Evolutionary conservation across 768 basidiomycete genomes (phyloP), one percentile per base, ranked within the genome.

Genomic region (Boletus fagicola): DNA sequence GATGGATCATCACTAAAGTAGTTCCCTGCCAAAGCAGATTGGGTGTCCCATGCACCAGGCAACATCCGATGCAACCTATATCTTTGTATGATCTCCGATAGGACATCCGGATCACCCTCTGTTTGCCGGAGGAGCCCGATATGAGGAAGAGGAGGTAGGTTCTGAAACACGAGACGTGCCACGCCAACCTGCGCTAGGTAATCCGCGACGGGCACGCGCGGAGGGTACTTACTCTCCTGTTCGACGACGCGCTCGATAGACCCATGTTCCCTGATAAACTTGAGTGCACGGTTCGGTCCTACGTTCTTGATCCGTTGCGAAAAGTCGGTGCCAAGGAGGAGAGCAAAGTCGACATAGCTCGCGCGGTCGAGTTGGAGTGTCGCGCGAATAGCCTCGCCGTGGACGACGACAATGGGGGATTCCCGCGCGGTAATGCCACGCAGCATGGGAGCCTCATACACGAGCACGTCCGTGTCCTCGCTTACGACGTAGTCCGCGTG

Each of bases 291-390:
- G 0, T 75, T 66, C 1, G 94, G 93, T 1, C 94, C 94, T 1
- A 96, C 77, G 58, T 87, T 85, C 54, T 83, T 88, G 57, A 97
- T 90, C 5, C 94, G 84, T 46, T 87, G 83, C 0, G 91, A 87
- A 64, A 96, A 95, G 72, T 97, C 94, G 2, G 94, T 96, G 12
- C 94, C 94, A 11, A 94, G 80, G 7, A 97, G 78, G 50, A 96
- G 82, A 0, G 84, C 86, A 71, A 96, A 94, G 73, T 97, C 94
- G 63, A 96, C 70, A 71, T 82, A 94, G 49, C 82, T 69, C 0
- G 76, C 65, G 9, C 78, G 79, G 61, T 81, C 74, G 28, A 97
- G 81, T 12, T 76, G 67, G 36, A 93, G 80, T 8, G 74, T 75
- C 0, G 71, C 58, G 10, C 86, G 88, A 20, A 94, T 76, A 4